A percentile compares a stretch with the other conserved stretches of the same genome.
These are phyloP conservation scores for Suhomyces atakaporum DNA, from an alignment of 1,139 yeast species.

Conservation along the genomic window DNA sequence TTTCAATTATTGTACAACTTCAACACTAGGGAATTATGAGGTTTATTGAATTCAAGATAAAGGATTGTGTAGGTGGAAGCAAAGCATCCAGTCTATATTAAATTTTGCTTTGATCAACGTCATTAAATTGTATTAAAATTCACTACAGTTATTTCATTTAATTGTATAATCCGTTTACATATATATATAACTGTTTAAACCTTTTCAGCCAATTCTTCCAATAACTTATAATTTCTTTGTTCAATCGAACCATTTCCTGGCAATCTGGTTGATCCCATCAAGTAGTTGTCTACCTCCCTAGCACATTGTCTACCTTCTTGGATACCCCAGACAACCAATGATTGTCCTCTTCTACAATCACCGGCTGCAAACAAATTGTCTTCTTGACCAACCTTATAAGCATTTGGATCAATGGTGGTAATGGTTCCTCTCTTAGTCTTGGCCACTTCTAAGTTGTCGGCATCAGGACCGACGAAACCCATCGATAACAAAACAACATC, in stretches of 20 bases:
- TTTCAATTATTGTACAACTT: no score
- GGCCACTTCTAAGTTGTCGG: conserved; percentile 69
- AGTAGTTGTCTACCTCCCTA: conserved; percentile 78
- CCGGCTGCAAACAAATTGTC: conserved; percentile 90
- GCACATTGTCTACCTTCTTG: conserved; percentile 99
- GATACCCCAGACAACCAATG: conserved; percentile 98
- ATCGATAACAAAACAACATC: conserved; percentile 90
- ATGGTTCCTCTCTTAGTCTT: conserved; percentile 89
- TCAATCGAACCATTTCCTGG: conserved; percentile 95
- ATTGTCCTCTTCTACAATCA: conserved; percentile 98
- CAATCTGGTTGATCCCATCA: conserved; percentile 77
- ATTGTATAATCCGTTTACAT: no score
- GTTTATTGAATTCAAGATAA: conserved; percentile 2
- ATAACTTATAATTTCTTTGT: conserved; percentile 72
- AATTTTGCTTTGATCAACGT: no score
- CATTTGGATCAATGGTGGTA: conserved; percentile 64
- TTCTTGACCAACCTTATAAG: conserved; percentile 65
- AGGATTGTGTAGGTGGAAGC: no score
- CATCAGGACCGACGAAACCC: conserved; percentile 98
- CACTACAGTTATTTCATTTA: no score
- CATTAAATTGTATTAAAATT: no score
- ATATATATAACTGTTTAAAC: no score
- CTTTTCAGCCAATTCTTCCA: conserved; percentile 73
- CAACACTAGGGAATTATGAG: neutral
- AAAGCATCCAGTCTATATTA: no score